Conservation (phyloP, 305 asterid genomes). For the Solanum hybrid region DNA sequence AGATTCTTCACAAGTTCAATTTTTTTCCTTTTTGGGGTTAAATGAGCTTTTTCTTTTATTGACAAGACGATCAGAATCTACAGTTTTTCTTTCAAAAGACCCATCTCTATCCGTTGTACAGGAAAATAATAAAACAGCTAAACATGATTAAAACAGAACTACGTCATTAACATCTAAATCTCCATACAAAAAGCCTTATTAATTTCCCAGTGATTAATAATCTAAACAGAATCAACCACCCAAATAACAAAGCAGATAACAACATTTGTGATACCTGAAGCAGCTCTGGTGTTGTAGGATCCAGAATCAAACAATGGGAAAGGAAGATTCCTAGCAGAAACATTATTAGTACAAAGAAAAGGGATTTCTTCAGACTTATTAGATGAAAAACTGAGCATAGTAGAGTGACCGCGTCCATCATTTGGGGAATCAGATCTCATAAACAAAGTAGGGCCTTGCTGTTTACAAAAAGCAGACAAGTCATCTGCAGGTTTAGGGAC, state of each 20-base stretch:
- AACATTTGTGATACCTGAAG: constrained; percentile 13
- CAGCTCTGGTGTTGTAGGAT: constrained; percentile 10
- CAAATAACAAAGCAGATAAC: neutral
- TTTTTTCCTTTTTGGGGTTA: neutral
- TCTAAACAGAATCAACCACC: neutral
- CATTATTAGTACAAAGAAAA: neutral
- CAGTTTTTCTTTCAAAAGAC: constrained; percentile 11
- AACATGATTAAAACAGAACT: constrained; percentile 10
- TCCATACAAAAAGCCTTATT: neutral
- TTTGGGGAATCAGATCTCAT: constrained; percentile 52
- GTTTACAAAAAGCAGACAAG: neutral
- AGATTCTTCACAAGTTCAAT: neutral
- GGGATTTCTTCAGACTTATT: constrained; percentile 9
- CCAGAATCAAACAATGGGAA: constrained; percentile 21
- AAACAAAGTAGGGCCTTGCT: neutral
- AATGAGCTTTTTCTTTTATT: neutral
- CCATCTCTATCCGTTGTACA: neutral
- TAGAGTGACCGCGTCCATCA: constrained; percentile 40
- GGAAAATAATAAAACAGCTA: constrained; percentile 4
- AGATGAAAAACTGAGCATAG: constrained; percentile 77
- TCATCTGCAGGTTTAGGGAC: constrained; percentile 22
- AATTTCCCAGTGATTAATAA: neutral
- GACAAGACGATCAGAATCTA: constrained; percentile 19
- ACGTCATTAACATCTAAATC: constrained; percentile 17
- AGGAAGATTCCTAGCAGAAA: neutral